phyloP scores from a whole-genome alignment of 2,329 filamentous ascomycete genomes.

The Zymoseptoria pseudotritici region DNA sequence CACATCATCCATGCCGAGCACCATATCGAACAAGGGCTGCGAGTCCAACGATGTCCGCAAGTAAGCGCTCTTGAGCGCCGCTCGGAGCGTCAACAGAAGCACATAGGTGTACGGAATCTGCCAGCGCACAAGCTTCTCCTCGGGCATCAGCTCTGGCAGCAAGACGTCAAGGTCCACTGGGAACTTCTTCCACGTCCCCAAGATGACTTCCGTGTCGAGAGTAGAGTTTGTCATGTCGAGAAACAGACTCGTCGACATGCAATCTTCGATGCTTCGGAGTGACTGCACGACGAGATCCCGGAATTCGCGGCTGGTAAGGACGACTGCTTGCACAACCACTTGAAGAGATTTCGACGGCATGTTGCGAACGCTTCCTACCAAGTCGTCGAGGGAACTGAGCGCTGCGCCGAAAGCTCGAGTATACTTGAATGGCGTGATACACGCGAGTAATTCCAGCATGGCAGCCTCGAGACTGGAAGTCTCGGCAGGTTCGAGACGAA shows the following conservation, averaged over 20 bases:
- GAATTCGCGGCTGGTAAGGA: not conserved
- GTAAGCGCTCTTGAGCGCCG: not conserved
- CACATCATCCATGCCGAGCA: not conserved
- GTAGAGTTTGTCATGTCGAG: not conserved
- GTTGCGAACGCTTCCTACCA: not conserved
- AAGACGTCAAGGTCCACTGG: not conserved
- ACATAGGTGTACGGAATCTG: not conserved
- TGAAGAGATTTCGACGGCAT: not conserved
- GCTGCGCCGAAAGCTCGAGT: not conserved
- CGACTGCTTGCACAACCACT: not conserved
- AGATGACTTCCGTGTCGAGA: not conserved
- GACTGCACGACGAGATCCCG: not conserved
- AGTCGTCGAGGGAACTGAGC: not conserved
- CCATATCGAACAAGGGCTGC: not conserved
- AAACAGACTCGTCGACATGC: not conserved
- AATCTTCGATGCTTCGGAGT: not conserved
- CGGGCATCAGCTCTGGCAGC: not conserved
- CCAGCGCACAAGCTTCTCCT: not conserved
- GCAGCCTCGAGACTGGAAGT: not conserved
- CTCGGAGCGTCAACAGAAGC: not conserved
- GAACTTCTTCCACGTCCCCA: not conserved
- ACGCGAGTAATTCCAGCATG: not conserved
- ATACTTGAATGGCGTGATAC: not conserved
- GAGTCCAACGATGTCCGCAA: not conserved
- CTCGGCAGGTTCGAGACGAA: not conserved